Base-by-base conservation (phyloP, 805 yeast genomes). In the Candida montana region DNA sequence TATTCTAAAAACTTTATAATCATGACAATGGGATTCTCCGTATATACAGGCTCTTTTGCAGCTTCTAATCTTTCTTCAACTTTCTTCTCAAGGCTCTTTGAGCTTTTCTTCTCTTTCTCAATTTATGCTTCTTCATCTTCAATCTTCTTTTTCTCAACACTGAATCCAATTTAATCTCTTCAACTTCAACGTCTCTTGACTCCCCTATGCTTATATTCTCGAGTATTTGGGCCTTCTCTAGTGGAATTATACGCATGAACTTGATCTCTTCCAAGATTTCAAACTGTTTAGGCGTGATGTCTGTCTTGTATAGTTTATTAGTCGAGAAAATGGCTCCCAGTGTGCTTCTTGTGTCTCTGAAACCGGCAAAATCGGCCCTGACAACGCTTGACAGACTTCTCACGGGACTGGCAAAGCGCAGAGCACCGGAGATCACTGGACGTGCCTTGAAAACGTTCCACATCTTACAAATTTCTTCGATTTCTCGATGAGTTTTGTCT, bases 121-220 rank as follows among this genome's bases (percentile, higher is more conserved):
- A 74, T 72, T 93, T 93, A 68, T 93, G 99, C 62, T 90, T 87
- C 78, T 91, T 93, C 97, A 93, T 93, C 75, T 89, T 91, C 63
- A 86, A 79, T 67, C 86, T 78, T 70, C 99, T 81, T 61, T 85
- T 85, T 63, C 93, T 76, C 63, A 81, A 66, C 28, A 85, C 95
- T 11, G 89, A 81, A 54, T 84, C 88, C 53, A 75, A 37, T 26
- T 38, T 33, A 42, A 52, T 42, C 24, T 44, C 52, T 18, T 45
- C 51, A 12, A 36, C 30, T n/a, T 32, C 33, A 18, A 17, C 4
- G 24, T 39, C 26, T 32, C n/a, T 26, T 7, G 29, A 7, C 5
- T 44, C 41, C 18, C 42, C 42, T 3, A 23, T 21, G 7, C 37
- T 29, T 8, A 53, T 42, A 28, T 53, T 50, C 30, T 47, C 48